Evolutionary conservation across 2,329 filamentous ascomycete species (phyloP).

Genomic region (Curvularia verruculosa): DNA sequence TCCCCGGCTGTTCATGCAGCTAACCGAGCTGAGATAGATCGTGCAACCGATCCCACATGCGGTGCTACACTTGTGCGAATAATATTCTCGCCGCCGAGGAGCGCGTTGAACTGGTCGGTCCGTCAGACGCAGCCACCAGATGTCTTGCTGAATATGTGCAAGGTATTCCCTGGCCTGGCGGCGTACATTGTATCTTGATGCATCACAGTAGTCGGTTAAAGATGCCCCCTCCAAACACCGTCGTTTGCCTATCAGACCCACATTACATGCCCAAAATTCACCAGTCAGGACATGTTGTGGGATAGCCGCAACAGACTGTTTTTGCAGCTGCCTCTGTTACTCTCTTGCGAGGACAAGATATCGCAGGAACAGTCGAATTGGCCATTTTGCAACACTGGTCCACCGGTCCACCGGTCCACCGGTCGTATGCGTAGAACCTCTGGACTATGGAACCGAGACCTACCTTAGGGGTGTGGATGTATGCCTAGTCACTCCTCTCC

Average conservation of each 20-base stretch:
- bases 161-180: not conserved
- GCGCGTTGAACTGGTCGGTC: not conserved
- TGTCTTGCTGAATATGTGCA: not conserved
- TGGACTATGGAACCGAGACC: not conserved
- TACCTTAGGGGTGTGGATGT: slow-evolving; percentile 3
- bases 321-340: not conserved
- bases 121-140: not conserved
- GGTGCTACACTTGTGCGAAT: slow-evolving; percentile 5
- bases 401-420: no score
- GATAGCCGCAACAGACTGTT: not conserved
- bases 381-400: no score
- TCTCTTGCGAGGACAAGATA: no score
- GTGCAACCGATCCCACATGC: slow-evolving; percentile 24
- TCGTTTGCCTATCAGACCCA: not conserved
- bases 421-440: no score
- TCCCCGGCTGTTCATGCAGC: slow-evolving; percentile 21
- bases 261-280: not conserved
- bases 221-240: not conserved
- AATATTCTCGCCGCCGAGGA: slow-evolving; percentile 5
- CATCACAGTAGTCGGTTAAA: not conserved
- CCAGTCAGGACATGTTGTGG: not conserved
- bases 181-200: not conserved
- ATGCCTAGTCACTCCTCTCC: not conserved
- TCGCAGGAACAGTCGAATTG: not conserved
- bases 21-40: slow-evolving; percentile 24